phyloP scores from a whole-genome alignment of 2,329 filamentous ascomycete genomes.

The Penicillium sp. region DNA sequence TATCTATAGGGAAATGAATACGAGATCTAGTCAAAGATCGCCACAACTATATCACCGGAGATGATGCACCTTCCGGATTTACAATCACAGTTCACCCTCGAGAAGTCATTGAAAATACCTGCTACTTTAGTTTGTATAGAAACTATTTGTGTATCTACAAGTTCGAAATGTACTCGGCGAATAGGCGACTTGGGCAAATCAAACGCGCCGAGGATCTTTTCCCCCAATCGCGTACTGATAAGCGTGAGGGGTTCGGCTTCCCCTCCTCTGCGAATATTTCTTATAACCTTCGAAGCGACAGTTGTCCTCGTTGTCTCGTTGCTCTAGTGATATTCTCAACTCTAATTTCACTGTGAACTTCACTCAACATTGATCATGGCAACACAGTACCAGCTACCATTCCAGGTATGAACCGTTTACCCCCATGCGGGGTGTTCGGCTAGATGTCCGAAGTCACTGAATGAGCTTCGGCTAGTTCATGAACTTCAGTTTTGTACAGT shows the following conservation, averaged over 20 bases:
- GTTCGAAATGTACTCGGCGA: background rate
- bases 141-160: too few relatives aligned
- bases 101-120: too few relatives aligned
- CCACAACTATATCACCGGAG: too few relatives aligned
- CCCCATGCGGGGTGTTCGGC: constrained; percentile 9
- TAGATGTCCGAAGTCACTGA: constrained; percentile 17
- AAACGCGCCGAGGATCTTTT: background rate
- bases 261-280: too few relatives aligned
- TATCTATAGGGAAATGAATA: too few relatives aligned
- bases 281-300: too few relatives aligned
- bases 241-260: background rate
- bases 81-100: too few relatives aligned
- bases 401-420: constrained; percentile 31
- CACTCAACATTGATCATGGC: constrained; percentile 26
- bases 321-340: background rate
- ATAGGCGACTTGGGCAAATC: background rate
- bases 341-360: background rate
- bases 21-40: too few relatives aligned
- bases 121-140: too few relatives aligned
- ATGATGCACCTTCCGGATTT: too few relatives aligned
- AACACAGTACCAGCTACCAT: constrained; percentile 39
- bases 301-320: too few relatives aligned
- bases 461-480: background rate
- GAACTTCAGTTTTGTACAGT: background rate
- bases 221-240: background rate